phyloP scores from a whole-genome alignment of 129 eudicot species.

The Chrysanthemum makinoi region DNA sequence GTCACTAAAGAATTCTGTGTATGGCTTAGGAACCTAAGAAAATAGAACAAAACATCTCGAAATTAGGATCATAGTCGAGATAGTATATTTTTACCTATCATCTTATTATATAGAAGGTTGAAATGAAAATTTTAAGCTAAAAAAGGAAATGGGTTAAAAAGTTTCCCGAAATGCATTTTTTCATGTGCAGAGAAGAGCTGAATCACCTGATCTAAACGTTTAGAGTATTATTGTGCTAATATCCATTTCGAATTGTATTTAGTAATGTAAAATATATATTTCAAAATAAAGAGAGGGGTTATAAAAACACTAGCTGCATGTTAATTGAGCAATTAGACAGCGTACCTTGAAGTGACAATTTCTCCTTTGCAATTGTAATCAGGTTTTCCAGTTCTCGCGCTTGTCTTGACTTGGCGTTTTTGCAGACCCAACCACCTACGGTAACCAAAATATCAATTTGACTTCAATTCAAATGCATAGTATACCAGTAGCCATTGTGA shows the following conservation, averaged over 20 bases:
- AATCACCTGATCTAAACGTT: too few species aligned
- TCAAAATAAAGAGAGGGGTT: not conserved
- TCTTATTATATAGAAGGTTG: not conserved
- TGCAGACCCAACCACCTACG: slow-evolving; percentile 50
- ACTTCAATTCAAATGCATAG: too few species aligned
- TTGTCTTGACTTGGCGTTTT: slow-evolving; percentile 57
- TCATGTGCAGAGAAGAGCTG: too few species aligned
- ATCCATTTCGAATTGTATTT: not conserved
- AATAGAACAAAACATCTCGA: not conserved
- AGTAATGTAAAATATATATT: not conserved
- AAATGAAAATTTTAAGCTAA: too few species aligned
- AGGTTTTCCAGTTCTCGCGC: slow-evolving; percentile 63
- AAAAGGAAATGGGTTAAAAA: not conserved
- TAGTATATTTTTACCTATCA: not conserved
- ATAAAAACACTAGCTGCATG: not conserved
- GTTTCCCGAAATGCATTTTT: too few species aligned
- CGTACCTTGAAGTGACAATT: slow-evolving; percentile 57
- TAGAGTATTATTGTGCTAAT: not conserved
- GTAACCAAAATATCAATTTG: not conserved
- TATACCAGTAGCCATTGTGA: too few species aligned
- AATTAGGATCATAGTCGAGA: not conserved
- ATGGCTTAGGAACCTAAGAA: slow-evolving; percentile 72
- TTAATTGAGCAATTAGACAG: not conserved
- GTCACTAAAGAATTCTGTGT: slow-evolving; percentile 51
- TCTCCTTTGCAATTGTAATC: slow-evolving; percentile 69